Conservation (phyloP, 2,329 filamentous ascomycete genomes). For the Calonectria pseudoturangicola region DNA sequence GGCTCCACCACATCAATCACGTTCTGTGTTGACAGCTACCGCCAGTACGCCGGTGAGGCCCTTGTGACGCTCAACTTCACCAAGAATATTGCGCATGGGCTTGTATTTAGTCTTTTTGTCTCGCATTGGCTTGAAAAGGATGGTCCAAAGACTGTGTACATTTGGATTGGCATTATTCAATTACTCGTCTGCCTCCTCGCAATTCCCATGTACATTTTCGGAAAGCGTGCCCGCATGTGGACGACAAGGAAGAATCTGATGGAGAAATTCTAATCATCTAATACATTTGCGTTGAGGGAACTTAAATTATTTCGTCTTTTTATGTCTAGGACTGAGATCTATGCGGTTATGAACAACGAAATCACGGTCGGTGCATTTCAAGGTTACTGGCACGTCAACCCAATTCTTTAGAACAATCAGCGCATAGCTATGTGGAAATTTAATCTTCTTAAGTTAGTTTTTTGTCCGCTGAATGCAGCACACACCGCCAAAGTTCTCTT, state of each 20-base stretch:
- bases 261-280: constrained; percentile 77
- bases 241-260: constrained; percentile 90
- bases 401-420: background rate
- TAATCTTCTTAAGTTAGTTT: no score
- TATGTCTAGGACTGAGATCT: background rate
- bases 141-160: constrained; percentile 85
- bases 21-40: constrained; percentile 94
- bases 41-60: constrained; percentile 94
- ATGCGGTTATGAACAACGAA: background rate
- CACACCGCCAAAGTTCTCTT: no score
- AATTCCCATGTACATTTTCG: constrained; percentile 95
- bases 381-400: background rate
- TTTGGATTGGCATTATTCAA: constrained; percentile 91
- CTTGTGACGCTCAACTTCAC: constrained; percentile 95
- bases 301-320: no score
- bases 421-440: background rate
- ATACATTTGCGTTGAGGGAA: background rate
- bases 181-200: constrained; percentile 82
- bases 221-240: constrained; percentile 99
- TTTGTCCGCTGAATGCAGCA: no score
- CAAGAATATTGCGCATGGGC: constrained; percentile 94
- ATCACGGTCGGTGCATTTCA: background rate
- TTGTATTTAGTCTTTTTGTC: constrained; percentile 93
- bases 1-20: constrained; percentile 95
- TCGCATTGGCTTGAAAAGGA: constrained; percentile 86